Base-by-base conservation (phyloP, 2,329 filamentous ascomycete species). In the Monosporascus sp. region DNA sequence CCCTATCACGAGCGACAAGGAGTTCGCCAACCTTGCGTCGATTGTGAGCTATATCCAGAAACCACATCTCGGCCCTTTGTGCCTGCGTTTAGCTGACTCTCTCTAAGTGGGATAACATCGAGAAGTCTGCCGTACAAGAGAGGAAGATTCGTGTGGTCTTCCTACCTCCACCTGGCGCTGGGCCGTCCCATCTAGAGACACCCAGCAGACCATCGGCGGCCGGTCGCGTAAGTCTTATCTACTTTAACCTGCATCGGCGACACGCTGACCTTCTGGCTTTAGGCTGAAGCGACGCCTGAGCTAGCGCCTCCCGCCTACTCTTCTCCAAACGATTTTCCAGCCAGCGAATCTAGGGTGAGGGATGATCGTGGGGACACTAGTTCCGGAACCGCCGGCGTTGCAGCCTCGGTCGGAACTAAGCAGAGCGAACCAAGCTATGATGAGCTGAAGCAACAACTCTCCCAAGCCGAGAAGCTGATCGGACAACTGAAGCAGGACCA, bases 81-180 rank as follows among this genome's bases (percentile, higher is more conserved):
- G 56, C 60, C 39, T 52, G 52, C 62, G 55, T 60, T 64, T 50
- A 63, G 56, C 60, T 65, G 55, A 67, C 62, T 50, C 22, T 52
- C 36, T 48, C 61, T 55, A 64, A 94, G 88, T 96, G 92, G 85
- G 83, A 82, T 77, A 88, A 68, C 77, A 94, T 77, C 9, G 81
- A 89, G 54, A 97, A 95, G 75, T 78, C 80, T 15, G 78, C 82
- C 22, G 87, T 99, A 55, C 85, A 91, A 65, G 94, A 99, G 78
- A 90, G 87, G 77, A 99, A 97, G 80, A 99, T 99, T 62, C 86
- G 93, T 47, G 94, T 99, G 59, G 81, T 80, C 62, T 99, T 93
- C 79, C 78, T 97, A 43, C 73, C 88, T 48, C 78, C 87, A 9
- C 81, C 83, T 49, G 80, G 80, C 53, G 60, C 61, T 9, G 63